Evolutionary conservation across 345 rosid genomes (phyloP).

Genomic region (Murraya paniculata): DNA sequence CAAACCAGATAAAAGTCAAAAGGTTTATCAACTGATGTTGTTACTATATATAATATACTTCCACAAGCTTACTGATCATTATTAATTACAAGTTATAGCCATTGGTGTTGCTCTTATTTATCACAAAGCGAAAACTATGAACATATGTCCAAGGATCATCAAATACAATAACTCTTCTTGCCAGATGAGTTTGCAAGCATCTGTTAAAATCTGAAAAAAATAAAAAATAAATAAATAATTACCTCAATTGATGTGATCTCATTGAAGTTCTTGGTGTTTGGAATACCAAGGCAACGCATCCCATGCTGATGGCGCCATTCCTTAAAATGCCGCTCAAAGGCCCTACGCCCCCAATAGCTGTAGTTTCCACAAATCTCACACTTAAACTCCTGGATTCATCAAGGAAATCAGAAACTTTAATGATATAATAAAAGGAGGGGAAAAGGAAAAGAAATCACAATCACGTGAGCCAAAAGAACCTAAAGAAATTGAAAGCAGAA

Average conservation of each 20-base stretch:
- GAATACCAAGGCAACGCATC: constrained; percentile 98
- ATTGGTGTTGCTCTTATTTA: not conserved
- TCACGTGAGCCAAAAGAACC: not conserved
- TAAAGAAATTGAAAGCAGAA: not conserved
- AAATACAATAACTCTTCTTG: not conserved
- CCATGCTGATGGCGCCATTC: constrained; percentile 99
- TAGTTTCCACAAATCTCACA: constrained; percentile 95
- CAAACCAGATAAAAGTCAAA: not conserved
- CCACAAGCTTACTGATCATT: not conserved
- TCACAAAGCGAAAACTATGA: not conserved
- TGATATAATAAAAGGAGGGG: not conserved
- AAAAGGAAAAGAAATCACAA: not conserved
- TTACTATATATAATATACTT: not conserved
- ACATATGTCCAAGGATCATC: not conserved
- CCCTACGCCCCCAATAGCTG: constrained; percentile 98
- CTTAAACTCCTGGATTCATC: constrained; percentile 67
- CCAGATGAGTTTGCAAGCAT: not conserved
- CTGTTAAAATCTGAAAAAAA: too few species aligned
- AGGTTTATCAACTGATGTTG: not conserved
- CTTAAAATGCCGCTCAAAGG: constrained; percentile 96
- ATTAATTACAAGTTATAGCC: not conserved
- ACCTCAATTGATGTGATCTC: constrained; percentile 95
- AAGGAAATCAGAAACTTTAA: not conserved
- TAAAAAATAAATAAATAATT: not conserved
- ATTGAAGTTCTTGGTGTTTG: constrained; percentile 97